Evolutionary conservation across 2,329 filamentous ascomycete species (phyloP), one percentile per base, ranked within the genome.

Genomic region (Penicillium sp.): DNA sequence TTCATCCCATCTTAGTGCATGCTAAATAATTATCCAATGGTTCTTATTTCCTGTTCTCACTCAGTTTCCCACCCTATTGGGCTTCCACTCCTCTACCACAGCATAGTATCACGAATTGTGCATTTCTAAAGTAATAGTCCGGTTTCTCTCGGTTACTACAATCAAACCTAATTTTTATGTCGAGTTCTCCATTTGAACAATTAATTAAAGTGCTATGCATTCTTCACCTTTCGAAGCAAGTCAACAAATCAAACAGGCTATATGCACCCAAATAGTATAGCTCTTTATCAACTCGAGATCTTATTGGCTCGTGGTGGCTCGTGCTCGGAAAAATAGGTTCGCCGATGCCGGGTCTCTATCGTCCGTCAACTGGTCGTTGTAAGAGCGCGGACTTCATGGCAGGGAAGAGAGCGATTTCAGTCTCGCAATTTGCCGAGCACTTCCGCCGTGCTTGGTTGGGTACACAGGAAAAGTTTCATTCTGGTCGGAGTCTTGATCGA

Each of bases 371-470:
- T 56, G 49, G 49, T 52, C 33, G 6, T 38, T 22, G 11, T 3
- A 37, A 26, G 14, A 40, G 13, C 2, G 33, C 13, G 25, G 6
- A 37, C 55, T 61, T 52, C 40, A 66, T 66, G 64, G 60, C 63
- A 22, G 40, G 43, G n/a, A 55, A 54, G 25, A 62, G 57, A 57
- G 53, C 71, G 35, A 71, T 75, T 33, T 68, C 71, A 1, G 55
- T 65, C 19, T 48, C 70, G 2, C 68, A 75, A 57, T 75, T 76
- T 52, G 60, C 69, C 6, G 65, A 73, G 37, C 63, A 65, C 33
- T 71, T 76, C 52, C 67, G 68, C 19, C 65, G 66, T 59, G 65
- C 69, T 70, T 76, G 74, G 74, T 60, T 61, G 49, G 64, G 65
- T 6, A 60, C 67, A 16, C 64, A 63, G 53, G 56, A 53, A 46